These are phyloP conservation scores for Conticribra guillardii DNA, from an alignment of 108 stramenopile species.

Conservation along the genomic window DNA sequence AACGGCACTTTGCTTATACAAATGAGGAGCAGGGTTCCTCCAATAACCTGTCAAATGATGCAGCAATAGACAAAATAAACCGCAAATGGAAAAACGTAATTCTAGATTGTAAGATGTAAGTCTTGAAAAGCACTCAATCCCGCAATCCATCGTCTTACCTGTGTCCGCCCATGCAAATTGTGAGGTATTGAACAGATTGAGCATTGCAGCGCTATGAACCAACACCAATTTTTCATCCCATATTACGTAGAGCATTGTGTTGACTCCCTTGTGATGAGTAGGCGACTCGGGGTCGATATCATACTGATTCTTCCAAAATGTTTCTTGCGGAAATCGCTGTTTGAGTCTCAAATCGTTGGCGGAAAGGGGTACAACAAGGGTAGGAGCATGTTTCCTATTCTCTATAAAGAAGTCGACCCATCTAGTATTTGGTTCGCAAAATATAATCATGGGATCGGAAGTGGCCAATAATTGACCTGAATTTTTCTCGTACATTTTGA, in stretches of 20 bases:
- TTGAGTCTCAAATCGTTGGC: constrained; percentile 31
- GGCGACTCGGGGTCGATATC: constrained; percentile 53
- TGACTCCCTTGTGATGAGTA: constrained; percentile 48
- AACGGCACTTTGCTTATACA: constrained; percentile 41
- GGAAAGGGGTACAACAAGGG: constrained; percentile 45
- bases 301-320: constrained; percentile 54
- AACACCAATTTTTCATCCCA: constrained; percentile 55
- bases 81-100: too few species aligned
- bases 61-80: too few species aligned
- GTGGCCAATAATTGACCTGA: constrained; percentile 38
- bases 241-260: constrained; percentile 49
- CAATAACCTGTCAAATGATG: too few species aligned
- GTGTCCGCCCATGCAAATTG: constrained; percentile 53
- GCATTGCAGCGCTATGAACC: constrained; percentile 45
- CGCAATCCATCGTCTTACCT: too few species aligned
- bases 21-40: constrained; percentile 48
- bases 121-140: too few species aligned
- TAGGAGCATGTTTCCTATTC: constrained; percentile 48
- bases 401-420: constrained; percentile 49
- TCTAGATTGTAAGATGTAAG: too few species aligned
- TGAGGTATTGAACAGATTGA: constrained; percentile 56
- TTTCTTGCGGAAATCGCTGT: constrained; percentile 40
- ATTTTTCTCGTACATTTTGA: constrained; percentile 44
- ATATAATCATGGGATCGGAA: constrained; percentile 54
- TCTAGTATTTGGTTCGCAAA: constrained; percentile 43